phyloP scores from a whole-genome alignment of 2,329 filamentous ascomycete genomes.

The Xylariaceae sp. region DNA sequence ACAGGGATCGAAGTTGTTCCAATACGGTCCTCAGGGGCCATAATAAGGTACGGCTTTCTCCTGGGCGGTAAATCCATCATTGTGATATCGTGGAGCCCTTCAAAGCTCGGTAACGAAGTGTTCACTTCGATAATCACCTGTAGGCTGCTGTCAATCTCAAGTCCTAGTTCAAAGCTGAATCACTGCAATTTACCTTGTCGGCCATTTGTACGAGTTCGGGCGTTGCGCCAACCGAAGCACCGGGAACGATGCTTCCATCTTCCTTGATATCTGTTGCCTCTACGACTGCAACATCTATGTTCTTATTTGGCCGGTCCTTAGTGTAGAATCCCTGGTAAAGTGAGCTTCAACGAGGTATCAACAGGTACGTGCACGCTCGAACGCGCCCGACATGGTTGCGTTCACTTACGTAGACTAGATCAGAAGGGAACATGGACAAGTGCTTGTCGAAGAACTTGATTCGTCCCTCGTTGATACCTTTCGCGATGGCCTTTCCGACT shows the following conservation, averaged over 20 bases:
- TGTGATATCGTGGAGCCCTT: slow-evolving; percentile 88
- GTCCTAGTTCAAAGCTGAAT: background rate
- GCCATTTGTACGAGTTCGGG: slow-evolving; percentile 89
- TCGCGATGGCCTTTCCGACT: slow-evolving; percentile 86
- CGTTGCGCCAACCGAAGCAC: slow-evolving; percentile 81
- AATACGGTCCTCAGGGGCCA: slow-evolving; percentile 83
- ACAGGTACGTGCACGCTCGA: background rate
- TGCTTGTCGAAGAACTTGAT: slow-evolving; percentile 96
- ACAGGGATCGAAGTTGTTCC: slow-evolving; percentile 81
- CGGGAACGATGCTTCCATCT: slow-evolving; percentile 85
- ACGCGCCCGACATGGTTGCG: background rate
- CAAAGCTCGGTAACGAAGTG: slow-evolving; percentile 80
- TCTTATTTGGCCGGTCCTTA: slow-evolving; percentile 72
- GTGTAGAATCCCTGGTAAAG: slow-evolving; percentile 73
- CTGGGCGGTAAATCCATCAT: slow-evolving; percentile 82
- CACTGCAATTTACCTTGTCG: slow-evolving; percentile 64
- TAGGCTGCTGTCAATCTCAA: background rate
- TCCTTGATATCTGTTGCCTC: slow-evolving; percentile 87
- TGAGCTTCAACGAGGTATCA: slow-evolving; percentile 8
- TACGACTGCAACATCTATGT: slow-evolving; percentile 80
- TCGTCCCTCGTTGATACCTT: slow-evolving; percentile 84
- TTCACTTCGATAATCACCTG: slow-evolving; percentile 92
- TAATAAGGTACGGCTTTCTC: slow-evolving; percentile 85
- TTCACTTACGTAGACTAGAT: slow-evolving; percentile 72
- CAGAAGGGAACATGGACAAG: slow-evolving; percentile 86